Percentiles rank a stretch among this genome's conserved stretches.
phyloP scores from a whole-genome alignment of 805 yeast species.

The Metschnikowia anglica region DNA sequence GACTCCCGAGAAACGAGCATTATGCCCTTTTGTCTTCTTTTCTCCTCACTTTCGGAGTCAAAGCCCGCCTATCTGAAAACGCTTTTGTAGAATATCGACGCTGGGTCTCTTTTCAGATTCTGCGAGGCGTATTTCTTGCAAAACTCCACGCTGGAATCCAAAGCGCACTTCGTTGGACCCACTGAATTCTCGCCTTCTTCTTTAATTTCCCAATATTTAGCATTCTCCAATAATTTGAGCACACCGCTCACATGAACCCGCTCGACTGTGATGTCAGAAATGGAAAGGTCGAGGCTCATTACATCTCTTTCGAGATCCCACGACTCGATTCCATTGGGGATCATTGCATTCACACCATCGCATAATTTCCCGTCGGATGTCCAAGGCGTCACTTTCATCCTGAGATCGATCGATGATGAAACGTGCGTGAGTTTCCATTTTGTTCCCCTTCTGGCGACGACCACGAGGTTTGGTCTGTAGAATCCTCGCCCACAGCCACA shows the following conservation, averaged over 20 bases:
- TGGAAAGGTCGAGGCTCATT: slow-evolving; percentile 35
- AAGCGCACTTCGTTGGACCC: slow-evolving; percentile 5
- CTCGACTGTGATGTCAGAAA: slow-evolving; percentile 38
- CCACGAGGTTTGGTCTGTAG: slow-evolving; percentile 45
- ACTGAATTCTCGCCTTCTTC: neutral
- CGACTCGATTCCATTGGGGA: slow-evolving; percentile 46
- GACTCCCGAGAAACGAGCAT: too few species aligned
- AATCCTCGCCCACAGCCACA: slow-evolving; percentile 46
- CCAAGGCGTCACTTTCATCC: slow-evolving; percentile 32
- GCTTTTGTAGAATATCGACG: neutral
- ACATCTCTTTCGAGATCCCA: slow-evolving; percentile 35
- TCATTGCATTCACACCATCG: slow-evolving; percentile 39
- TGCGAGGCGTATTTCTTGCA: slow-evolving; percentile 2
- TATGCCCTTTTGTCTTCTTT: too few species aligned
- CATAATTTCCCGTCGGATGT: slow-evolving; percentile 27
- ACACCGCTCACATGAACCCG: slow-evolving; percentile 35
- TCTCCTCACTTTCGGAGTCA: too few species aligned
- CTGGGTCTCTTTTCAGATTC: neutral
- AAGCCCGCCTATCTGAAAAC: too few species aligned
- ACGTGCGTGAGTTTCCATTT: slow-evolving; percentile 25
- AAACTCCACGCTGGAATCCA: slow-evolving; percentile 6
- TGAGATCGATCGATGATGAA: slow-evolving; percentile 33
- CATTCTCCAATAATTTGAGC: slow-evolving; percentile 20
- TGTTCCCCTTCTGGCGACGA: slow-evolving; percentile 32
- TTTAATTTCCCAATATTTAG: slow-evolving; percentile 1